These are phyloP conservation scores for Phtheirospermum japonicum DNA, from an alignment of 257 asterid species.

Conservation along the genomic window DNA sequence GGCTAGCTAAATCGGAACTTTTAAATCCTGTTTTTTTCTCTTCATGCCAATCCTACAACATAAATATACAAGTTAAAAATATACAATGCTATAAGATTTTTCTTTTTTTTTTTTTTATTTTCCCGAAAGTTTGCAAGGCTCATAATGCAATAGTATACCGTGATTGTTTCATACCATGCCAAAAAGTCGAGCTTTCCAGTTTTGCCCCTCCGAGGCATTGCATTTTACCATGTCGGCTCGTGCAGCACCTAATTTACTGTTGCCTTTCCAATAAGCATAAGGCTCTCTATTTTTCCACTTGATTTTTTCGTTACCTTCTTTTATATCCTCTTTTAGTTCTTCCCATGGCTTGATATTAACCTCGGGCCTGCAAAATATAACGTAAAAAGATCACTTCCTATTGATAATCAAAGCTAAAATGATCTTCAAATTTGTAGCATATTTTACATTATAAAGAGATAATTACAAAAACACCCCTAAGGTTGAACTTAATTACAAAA, in stretches of 20 bases:
- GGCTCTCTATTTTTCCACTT: conserved; percentile 74
- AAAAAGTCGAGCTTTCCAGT: conserved; percentile 57
- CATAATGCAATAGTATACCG: not conserved
- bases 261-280: conserved; percentile 90
- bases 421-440: too few species aligned
- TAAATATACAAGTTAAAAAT: not conserved
- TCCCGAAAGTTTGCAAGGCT: not conserved
- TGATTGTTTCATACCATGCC: conserved; percentile 43
- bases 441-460: too few species aligned
- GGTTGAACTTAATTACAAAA: too few species aligned
- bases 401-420: too few species aligned
- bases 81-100: not conserved
- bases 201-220: conserved; percentile 47
- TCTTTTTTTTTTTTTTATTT: too few species aligned
- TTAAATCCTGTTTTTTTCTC: conserved; percentile 61
- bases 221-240: conserved; percentile 50
- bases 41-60: conserved; percentile 56
- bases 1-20: conserved; percentile 53
- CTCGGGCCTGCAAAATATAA: conserved; percentile 62
- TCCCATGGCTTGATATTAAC: conserved; percentile 81
- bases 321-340: conserved; percentile 50
- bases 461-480: too few species aligned
- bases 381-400: not conserved
- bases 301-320: conserved; percentile 43
- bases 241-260: conserved; percentile 34